Conservation (phyloP, 345 rosid species). For the Hibiscus trionum region DNA sequence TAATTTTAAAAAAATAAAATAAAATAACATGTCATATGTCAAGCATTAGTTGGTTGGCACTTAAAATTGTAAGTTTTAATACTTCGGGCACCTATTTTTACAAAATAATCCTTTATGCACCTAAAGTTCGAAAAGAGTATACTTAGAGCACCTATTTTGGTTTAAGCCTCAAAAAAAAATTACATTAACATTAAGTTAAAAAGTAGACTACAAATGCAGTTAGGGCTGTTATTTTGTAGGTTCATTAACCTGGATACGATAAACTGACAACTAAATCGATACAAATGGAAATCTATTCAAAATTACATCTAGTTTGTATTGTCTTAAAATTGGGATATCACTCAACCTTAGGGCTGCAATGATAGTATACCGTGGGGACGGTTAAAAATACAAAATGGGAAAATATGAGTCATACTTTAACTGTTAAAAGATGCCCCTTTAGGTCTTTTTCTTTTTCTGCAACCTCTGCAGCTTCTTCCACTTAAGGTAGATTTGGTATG, state of each 20-base stretch:
- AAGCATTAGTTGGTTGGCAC: too few relatives aligned
- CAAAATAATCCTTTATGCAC: too few relatives aligned
- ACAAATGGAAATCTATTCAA: neutral
- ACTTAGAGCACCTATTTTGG: too few relatives aligned
- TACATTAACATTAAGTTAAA: too few relatives aligned
- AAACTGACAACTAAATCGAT: neutral
- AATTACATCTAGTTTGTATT: neutral
- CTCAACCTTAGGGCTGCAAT: neutral
- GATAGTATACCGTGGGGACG: neutral
- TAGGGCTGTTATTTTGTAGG: neutral
- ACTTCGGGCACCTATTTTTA: too few relatives aligned
- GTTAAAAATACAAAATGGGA: neutral
- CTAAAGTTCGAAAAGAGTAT: too few relatives aligned
- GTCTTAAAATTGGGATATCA: neutral
- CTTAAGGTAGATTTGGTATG: constrained; percentile 86
- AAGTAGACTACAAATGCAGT: neutral
- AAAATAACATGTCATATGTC: too few relatives aligned
- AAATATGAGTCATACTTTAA: constrained; percentile 6
- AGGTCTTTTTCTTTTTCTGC: constrained; percentile 74
- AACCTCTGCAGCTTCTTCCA: constrained; percentile 71
- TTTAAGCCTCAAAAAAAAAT: too few relatives aligned
- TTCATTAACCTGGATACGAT: neutral
- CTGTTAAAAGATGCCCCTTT: constrained; percentile 14
- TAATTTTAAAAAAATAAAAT: too few relatives aligned
- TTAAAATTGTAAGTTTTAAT: too few relatives aligned